Base-by-base conservation (phyloP, 176 grass and related monocot genomes). In the Aegilops umbellulata region DNA sequence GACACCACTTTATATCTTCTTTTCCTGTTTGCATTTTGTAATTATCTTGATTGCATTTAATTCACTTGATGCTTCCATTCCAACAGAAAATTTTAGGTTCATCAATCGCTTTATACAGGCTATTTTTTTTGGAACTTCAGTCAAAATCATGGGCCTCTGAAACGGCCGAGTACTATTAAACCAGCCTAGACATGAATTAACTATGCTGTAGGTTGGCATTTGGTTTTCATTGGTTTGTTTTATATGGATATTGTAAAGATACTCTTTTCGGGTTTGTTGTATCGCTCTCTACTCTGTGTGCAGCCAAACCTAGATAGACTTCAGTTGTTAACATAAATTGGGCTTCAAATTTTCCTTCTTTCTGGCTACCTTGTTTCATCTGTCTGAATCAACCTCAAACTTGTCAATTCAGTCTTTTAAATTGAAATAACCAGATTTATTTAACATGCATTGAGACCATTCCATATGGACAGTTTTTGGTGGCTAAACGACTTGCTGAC, bases 51-150 rank as follows among this genome's bases (percentile, higher is more conserved):
- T 65, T 78, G 13, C 17, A 78, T 87, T 12, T 76, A 81, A 51
- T 79, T 81, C 76, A 1, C 27, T 81, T 91, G 77, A 67, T 53
- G 9, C 65, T 55, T 88, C 77, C 61, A 51, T 84, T 84, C 84
- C 61, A 84, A 60, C 69, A 70, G 51, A 84, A 77, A 30, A 81
- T 65, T 70, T 42, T 38, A 49, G 64, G 75, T 69, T 81, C 62
- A 58, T 58, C n/a, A 49, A 38, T 69, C 10, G 12, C 78, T 69
- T 7, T 25, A 61, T 34, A 71, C 23, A 77, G 22, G 30, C 17
- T 76, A 61, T 79, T 76, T 84, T 79, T 83, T 67, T 25, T 51
- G 63, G 31, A 85, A 85, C 49, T 55, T 34, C 61, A 35, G 12
- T 73, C 38, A 81, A 57, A 57, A 8, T 80, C 47, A 19, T 69